phyloP scores from a whole-genome alignment of 1,139 yeast genomes.

The Suhomyces terraborum region DNA sequence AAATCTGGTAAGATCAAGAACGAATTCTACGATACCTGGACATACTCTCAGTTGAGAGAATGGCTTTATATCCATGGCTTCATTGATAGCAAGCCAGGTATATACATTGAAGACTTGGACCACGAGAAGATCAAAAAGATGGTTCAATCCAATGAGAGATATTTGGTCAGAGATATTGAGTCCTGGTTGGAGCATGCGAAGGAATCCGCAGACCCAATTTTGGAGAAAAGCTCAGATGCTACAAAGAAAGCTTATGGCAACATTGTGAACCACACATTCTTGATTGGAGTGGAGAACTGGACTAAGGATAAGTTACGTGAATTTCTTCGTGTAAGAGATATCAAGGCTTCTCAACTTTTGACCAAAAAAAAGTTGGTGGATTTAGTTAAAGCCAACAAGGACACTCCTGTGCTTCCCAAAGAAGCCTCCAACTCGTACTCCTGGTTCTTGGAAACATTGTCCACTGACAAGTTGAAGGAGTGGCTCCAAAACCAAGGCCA shows the following conservation, averaged over 20 bases:
- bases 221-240: conserved; percentile 26
- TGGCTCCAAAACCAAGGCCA: conserved; percentile 31
- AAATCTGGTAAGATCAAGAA: conserved; percentile 43
- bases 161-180: conserved; percentile 47
- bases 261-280: conserved; percentile 46
- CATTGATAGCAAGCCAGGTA: conserved; percentile 29
- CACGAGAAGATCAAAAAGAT: conserved; percentile 22
- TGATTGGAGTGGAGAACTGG: conserved; percentile 50
- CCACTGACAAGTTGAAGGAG: conserved; percentile 24
- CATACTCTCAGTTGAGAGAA: conserved; percentile 33
- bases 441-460: conserved; percentile 26
- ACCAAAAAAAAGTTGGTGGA: conserved; percentile 50
- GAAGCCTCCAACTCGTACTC: conserved; percentile 19
- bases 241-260: conserved; percentile 26
- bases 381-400: conserved; percentile 47
- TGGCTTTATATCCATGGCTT: conserved; percentile 33
- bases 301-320: conserved; percentile 50
- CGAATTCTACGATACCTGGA: conserved; percentile 46
- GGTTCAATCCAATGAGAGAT: conserved; percentile 22
- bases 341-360: conserved; percentile 47
- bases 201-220: conserved; percentile 25
- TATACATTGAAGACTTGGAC: conserved; percentile 22
- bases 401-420: conserved; percentile 38
- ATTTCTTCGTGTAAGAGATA: conserved; percentile 54
- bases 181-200: conserved; percentile 36